These are phyloP conservation scores for Talaromyces trachyspermus DNA, from an alignment of 495 filamentous ascomycete species.

Conservation along the genomic window DNA sequence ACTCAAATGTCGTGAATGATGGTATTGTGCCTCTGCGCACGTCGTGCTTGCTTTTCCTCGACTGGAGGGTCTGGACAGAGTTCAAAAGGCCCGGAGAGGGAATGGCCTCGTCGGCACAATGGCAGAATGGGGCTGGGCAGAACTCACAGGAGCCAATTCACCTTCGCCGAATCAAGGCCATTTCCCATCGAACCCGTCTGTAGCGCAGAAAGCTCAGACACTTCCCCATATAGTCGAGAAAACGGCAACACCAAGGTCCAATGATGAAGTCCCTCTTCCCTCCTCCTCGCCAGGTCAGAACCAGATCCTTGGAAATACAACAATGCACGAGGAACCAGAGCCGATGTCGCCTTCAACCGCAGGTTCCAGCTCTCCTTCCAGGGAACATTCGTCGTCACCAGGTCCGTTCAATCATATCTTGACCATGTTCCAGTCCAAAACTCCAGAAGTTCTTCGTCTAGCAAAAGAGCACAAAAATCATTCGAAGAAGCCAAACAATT, in stretches of 20 bases:
- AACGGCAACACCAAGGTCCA: constrained; percentile 22
- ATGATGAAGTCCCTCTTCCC: constrained; percentile 14
- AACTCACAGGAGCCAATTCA: constrained; percentile 77
- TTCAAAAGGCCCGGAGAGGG: constrained; percentile 89
- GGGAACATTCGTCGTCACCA: constrained; percentile 14
- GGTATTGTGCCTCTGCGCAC: constrained; percentile 93
- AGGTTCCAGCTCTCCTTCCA: neutral
- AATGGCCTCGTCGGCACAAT: constrained; percentile 88
- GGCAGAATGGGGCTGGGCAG: constrained; percentile 90
- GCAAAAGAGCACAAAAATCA: constrained; percentile 60
- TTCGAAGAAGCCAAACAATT: constrained; percentile 68
- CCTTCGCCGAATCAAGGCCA: constrained; percentile 37
- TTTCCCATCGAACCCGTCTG: constrained; percentile 17
- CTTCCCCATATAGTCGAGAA: neutral
- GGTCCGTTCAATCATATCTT: constrained; percentile 54
- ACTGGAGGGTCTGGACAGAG: constrained; percentile 88
- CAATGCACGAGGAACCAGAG: constrained; percentile 4
- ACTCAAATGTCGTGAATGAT: constrained; percentile 98
- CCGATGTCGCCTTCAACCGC: constrained; percentile 2
- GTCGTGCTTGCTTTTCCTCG: constrained; percentile 91
- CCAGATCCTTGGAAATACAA: constrained; percentile 15
- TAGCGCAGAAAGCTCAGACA: constrained; percentile 19
- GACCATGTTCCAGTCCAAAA: constrained; percentile 52
- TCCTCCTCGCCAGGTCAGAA: constrained; percentile 13
- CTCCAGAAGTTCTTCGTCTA: constrained; percentile 17